Base-by-base conservation (phyloP, 192 early-diverging fungal species). In the Lobosporangium transversale region DNA sequence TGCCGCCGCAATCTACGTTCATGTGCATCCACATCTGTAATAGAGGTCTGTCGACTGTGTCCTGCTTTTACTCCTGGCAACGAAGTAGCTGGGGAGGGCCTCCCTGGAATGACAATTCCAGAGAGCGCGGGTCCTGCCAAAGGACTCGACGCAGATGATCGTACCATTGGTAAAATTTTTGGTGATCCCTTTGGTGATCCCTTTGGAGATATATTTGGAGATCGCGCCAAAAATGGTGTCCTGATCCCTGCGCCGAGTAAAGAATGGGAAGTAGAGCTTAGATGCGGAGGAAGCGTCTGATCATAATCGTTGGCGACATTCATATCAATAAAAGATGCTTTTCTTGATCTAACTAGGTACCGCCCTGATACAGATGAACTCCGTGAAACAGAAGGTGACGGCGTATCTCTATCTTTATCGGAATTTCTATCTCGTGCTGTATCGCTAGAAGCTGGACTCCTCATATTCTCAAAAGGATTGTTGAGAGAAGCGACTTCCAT, bases 11-110 rank as follows among this genome's bases (percentile, higher is more conserved):
- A 53, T 17, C 73, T 58, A n/a, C 73, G 15, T 37, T 76, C 73
- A 24, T 76, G 73, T 15, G 73, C 73, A 33, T 76, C 73, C 33
- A 76, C 73, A 67, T 76, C 73, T 7, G 73, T 76, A 53, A 76
- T 76, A 3, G 73, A 76, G 1, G 73, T 58, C 37, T 76, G 73
- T 31, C 73, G 21, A 4, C 64, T 58, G 49, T 76, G 73, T 1
- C 73, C 62, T 11, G 36, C 42, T 53, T 64, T 65, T 20, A 58
- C 47, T 1, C 64, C 53, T 20, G 63, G 64, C 1, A 53, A 49
- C 5, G 73, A 47, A 14, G 53, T 18, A 1, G 54, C 56, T 26
- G 73, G 73, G 17, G 73, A 76, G 3, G 64, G 73, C 17, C 54
- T 52, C 17, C 59, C 58, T 23, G 73, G 37, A 18, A 67, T 57